phyloP scores from a whole-genome alignment of 169 alveolate genomes.

The Prorocentrum cordatum region DNA sequence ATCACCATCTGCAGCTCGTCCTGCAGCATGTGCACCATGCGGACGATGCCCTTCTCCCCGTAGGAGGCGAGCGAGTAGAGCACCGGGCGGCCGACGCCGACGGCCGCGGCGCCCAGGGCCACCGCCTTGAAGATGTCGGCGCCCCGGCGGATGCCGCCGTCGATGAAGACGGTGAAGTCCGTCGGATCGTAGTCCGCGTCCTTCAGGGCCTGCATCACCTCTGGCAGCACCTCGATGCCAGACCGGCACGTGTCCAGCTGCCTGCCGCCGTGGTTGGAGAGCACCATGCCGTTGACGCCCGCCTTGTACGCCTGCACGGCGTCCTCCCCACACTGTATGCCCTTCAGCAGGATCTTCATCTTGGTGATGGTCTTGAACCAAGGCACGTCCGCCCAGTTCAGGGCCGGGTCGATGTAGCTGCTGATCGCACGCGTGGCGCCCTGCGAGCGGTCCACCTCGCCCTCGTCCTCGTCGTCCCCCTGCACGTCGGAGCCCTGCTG shows the following conservation, averaged over 20 bases:
- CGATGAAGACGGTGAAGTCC: constrained; percentile 48
- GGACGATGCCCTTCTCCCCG: constrained; percentile 67
- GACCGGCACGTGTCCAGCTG: constrained; percentile 64
- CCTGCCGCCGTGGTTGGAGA: constrained; percentile 64
- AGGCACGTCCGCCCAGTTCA: constrained; percentile 70
- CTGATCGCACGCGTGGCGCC: constrained; percentile 66
- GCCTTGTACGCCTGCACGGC: not conserved
- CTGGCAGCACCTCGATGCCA: constrained; percentile 62
- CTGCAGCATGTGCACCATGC: constrained; percentile 66
- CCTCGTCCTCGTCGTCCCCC: constrained; percentile 49
- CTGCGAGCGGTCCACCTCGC: constrained; percentile 62
- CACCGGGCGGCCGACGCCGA: constrained; percentile 63
- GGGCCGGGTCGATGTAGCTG: constrained; percentile 69
- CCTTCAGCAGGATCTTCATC: constrained; percentile 66
- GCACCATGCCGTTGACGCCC: constrained; percentile 23
- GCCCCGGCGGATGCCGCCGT: constrained; percentile 56
- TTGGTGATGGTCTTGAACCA: constrained; percentile 68
- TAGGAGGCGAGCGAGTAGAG: constrained; percentile 52
- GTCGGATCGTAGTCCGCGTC: too few species aligned
- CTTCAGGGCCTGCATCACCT: constrained; percentile 47
- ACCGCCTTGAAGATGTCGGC: constrained; percentile 65
- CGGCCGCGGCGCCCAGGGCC: constrained; percentile 55
- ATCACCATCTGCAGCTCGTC: constrained; percentile 65
- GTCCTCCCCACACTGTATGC: constrained; percentile 45
- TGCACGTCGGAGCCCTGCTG: constrained; percentile 69